Evolutionary conservation across 805 yeast genomes (phyloP), one percentile per base, ranked within the genome.

Genomic region (Monosporozyma servazzii): DNA sequence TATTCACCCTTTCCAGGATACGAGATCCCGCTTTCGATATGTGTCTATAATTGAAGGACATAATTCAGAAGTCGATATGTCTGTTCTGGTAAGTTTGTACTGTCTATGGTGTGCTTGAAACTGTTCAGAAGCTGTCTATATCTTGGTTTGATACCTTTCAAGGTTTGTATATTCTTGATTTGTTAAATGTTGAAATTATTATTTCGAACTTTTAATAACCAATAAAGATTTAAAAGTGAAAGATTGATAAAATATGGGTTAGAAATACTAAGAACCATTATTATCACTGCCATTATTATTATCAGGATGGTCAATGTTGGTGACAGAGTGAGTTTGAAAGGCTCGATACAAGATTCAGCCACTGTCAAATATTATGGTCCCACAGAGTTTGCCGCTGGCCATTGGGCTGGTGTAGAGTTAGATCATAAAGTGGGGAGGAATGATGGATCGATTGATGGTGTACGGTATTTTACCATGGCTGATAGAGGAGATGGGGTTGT

Each of bases 331-430:
- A 27, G 49, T 3, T 71, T 75, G 1, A 62, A 66, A 50, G 74
- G 74, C 3, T 65, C 70, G 8, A 43, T 53, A 0, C 88, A 86
- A 0, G 56, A 63, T 0, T 8, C 33, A n/a, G 51, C 42, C 6
- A 42, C 42, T 17, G 75, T 82, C 1, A 65, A 75, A 48, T 83
- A 64, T 59, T 53, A 75, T 1, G 88, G 88, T 0, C 49, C 57
- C 13, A 79, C 87, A 0, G 55, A 75, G 46, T 84, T 84, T 68
- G 80, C 86, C 2, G 67, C 74, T 0, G 88, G 88, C 5, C 55
- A 67, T 3, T 90, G 96, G 96, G 74, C 84, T 13, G 97, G 97
- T 0, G 75, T 90, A 6, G 88, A 83, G 58, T 76, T 88, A 44
- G 88, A 82, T 53, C 81, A 80, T 53, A 84, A 93, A 0, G 71